Evolutionary conservation across 2,329 filamentous ascomycete genomes (phyloP).

Genomic region (Graphium sp.): DNA sequence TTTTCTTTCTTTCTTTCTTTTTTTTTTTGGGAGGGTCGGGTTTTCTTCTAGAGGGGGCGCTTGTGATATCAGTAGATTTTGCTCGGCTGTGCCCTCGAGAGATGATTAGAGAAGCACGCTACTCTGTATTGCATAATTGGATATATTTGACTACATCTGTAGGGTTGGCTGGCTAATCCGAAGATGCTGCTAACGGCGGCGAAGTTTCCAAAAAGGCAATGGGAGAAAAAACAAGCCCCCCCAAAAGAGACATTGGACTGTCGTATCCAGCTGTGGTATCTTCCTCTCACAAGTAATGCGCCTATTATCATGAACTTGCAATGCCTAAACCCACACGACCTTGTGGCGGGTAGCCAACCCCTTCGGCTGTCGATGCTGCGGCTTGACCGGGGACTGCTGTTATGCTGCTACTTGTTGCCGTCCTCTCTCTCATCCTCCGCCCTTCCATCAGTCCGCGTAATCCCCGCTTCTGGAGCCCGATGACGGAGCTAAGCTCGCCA

Average conservation of each 20-base stretch:
- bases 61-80: too few relatives aligned
- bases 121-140: background rate
- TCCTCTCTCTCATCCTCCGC: constrained; percentile 62
- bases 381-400: constrained; percentile 13
- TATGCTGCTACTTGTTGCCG: constrained; percentile 20
- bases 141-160: background rate
- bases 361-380: constrained; percentile 12
- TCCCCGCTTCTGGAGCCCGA: constrained; percentile 88
- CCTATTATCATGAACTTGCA: constrained; percentile 20
- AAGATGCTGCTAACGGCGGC: background rate
- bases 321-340: constrained; percentile 34
- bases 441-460: constrained; percentile 90
- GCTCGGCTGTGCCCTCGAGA: too few relatives aligned
- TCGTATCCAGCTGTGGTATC: too few relatives aligned
- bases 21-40: background rate
- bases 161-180: background rate
- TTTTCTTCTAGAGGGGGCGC: background rate
- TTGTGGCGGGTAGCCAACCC: constrained; percentile 7
- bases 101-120: background rate
- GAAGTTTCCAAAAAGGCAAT: background rate
- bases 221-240: background rate
- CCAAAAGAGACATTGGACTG: background rate
- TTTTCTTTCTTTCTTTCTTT: background rate
- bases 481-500: constrained; percentile 71
- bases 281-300: too few relatives aligned